Evolutionary conservation across 345 rosid genomes (phyloP).

Genomic region (Hypericum androsaemum): DNA sequence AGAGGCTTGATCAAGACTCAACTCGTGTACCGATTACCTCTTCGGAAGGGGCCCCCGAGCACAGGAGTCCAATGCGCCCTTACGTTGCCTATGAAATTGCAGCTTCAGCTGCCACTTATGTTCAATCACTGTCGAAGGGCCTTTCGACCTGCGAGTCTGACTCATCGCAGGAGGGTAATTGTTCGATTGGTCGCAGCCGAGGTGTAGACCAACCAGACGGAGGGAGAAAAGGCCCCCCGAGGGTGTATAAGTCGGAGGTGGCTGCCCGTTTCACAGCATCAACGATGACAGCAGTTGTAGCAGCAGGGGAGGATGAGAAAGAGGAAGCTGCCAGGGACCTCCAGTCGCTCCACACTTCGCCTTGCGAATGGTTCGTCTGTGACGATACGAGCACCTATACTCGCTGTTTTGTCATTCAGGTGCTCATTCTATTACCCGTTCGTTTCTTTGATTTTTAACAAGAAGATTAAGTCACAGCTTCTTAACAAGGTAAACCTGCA

Average conservation of each 20-base stretch:
- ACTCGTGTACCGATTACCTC: slow-evolving; percentile 22
- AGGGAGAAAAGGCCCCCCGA: slow-evolving; percentile 22
- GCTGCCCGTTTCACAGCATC: slow-evolving; percentile 76
- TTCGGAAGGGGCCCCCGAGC: slow-evolving; percentile 8
- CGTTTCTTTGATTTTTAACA: too few species aligned
- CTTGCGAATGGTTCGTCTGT: slow-evolving; percentile 88
- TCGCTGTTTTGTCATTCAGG: slow-evolving; percentile 85
- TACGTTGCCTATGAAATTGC: slow-evolving; percentile 71
- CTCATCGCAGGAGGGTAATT: slow-evolving; percentile 9
- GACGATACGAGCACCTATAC: slow-evolving; percentile 63
- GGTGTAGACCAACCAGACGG: slow-evolving; percentile 12
- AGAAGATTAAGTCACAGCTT: too few species aligned
- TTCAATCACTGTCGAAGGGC: slow-evolving; percentile 45
- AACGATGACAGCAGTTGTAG: slow-evolving; percentile 76
- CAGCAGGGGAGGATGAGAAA: slow-evolving; percentile 81
- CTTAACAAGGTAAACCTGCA: background rate
- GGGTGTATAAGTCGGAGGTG: slow-evolving; percentile 52
- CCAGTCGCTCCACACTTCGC: slow-evolving; percentile 73
- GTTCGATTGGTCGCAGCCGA: slow-evolving; percentile 7
- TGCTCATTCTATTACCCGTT: slow-evolving; percentile 6
- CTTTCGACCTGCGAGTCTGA: slow-evolving; percentile 24
- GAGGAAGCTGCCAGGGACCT: slow-evolving; percentile 60
- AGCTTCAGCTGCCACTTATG: slow-evolving; percentile 83
- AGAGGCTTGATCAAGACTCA: slow-evolving; percentile 46
- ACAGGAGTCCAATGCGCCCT: slow-evolving; percentile 30